Percentiles rank a stretch among this genome's conserved stretches.
phyloP scores from a whole-genome alignment of 164 flowering plant genomes.

The Pachysandra terminalis region DNA sequence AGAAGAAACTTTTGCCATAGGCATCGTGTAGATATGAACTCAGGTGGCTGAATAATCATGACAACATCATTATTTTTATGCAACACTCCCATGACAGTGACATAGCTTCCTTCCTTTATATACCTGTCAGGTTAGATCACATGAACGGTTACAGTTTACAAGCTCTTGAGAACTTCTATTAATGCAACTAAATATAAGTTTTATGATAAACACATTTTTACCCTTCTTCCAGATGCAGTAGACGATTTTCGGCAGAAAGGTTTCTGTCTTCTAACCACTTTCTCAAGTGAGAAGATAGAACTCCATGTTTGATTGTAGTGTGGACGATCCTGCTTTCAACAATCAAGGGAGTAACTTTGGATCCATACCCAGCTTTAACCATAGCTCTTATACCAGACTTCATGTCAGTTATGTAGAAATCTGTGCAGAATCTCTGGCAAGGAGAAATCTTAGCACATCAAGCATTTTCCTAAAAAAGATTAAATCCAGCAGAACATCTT shows the following conservation, averaged over 20 bases:
- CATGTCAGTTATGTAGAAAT: conserved; percentile 57
- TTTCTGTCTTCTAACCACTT: conserved; percentile 60
- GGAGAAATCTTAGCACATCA: conserved; percentile 17
- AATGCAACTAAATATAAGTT: background rate
- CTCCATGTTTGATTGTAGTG: conserved; percentile 30
- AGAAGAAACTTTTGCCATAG: conserved; percentile 49
- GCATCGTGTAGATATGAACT: conserved; percentile 52
- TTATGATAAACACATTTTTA: conserved; percentile 18
- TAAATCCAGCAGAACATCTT: background rate
- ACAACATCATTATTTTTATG: conserved; percentile 29
- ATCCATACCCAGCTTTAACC: conserved; percentile 61
- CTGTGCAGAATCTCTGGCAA: conserved; percentile 62
- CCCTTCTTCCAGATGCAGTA: conserved; percentile 62
- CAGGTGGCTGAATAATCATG: conserved; percentile 54
- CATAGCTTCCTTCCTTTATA: conserved; percentile 50
- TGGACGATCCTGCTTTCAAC: conserved; percentile 46
- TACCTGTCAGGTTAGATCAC: conserved; percentile 44
- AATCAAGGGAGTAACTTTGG: conserved; percentile 48
- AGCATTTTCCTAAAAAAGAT: too few relatives aligned
- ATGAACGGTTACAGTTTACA: conserved; percentile 1
- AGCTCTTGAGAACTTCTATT: background rate
- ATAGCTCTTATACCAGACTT: conserved; percentile 52
- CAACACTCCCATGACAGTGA: conserved; percentile 52
- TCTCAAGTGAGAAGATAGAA: conserved; percentile 43
- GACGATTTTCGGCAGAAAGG: conserved; percentile 40